Base-by-base conservation (phyloP, 2,329 filamentous ascomycete species). In the Fusarium miscanthi region DNA sequence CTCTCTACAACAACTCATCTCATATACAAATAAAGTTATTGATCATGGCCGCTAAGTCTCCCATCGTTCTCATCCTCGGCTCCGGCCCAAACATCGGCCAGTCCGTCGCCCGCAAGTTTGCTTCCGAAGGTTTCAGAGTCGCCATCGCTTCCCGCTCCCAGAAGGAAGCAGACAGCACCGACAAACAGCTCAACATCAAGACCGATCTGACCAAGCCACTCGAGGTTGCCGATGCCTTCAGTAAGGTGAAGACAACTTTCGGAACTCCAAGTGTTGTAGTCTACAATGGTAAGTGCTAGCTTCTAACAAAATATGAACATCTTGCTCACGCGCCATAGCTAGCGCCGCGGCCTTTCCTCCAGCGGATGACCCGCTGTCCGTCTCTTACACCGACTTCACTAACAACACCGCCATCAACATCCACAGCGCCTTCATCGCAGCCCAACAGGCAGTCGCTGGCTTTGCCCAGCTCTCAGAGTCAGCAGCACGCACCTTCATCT, bases 401-500 rank as follows among this genome's bases (percentile, higher is more conserved):
- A 54, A 31, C 30, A 66, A 72, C 23, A 38, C 41, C 4, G 46
- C 48, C 12, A 45, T 74, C 31, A 74, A 73, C 21, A 45, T 63
- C 10, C 27, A 35, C n/a, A 72, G 70, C 16, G 51, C 61, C 9
- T 74, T 66, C 30, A 27, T 69, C 23, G 72, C 72, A 12, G 68
- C 64, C 8, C 70, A 74, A 14, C 61, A 74, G 25, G 70, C 72
- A 21, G 41, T 61, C 17, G 21, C 41, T 4, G 70, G 67, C 8
- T 75, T 76, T 9, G 33, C 58, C 1, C 27, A 75, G 42, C 78
- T 85, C 4, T 78, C 82, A 0, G 63, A 69, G 0, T 69, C 74
- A 3, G 74, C 75, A 0, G 73, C 80, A 1, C 82, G 80, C 59
- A 81, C 82, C 0, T 86, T 86, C 66, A 84, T 86, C 41, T 85